Conservation (phyloP, 2,329 filamentous ascomycete genomes). For the Lachnellula subtilissima region DNA sequence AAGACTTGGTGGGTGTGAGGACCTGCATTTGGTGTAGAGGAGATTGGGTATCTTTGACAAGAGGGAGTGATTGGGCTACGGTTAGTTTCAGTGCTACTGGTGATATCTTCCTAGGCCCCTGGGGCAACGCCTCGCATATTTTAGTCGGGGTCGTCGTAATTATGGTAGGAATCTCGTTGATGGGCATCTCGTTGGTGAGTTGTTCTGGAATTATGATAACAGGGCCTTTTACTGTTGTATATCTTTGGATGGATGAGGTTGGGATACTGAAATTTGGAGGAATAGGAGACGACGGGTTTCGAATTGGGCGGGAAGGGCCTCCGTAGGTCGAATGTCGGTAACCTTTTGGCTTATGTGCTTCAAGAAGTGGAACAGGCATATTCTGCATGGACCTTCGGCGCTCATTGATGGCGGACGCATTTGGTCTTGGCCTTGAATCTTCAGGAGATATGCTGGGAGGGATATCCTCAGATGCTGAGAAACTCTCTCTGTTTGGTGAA, state of each 20-base stretch:
- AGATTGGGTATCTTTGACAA: slow-evolving; percentile 15
- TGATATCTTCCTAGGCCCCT: slow-evolving; percentile 14
- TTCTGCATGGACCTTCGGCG: slow-evolving; percentile 30
- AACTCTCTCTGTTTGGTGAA: slow-evolving; percentile 52
- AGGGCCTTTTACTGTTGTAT: slow-evolving; percentile 13
- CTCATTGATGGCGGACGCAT: slow-evolving; percentile 25
- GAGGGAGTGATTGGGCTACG: slow-evolving; percentile 14
- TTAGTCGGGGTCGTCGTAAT: slow-evolving; percentile 1
- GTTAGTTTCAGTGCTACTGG: slow-evolving; percentile 11
- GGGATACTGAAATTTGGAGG: slow-evolving; percentile 31
- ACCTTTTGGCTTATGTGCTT: slow-evolving; percentile 12
- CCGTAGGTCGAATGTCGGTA: slow-evolving; percentile 24
- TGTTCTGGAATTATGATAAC: not conserved
- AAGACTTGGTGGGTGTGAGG: slow-evolving; percentile 8
- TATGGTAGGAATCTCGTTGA: not conserved
- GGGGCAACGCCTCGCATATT: slow-evolving; percentile 9
- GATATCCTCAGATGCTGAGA: slow-evolving; percentile 33
- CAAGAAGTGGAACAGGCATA: slow-evolving; percentile 16
- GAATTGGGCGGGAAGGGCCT: slow-evolving; percentile 5
- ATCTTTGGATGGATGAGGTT: slow-evolving; percentile 24
- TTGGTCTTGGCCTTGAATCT: slow-evolving; percentile 21
- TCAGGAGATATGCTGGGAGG: slow-evolving; percentile 15
- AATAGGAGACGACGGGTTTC: slow-evolving; percentile 14
- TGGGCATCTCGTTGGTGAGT: not conserved
- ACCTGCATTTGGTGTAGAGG: slow-evolving; percentile 10